Evolutionary conservation across 1,284 basidiomycete species (phyloP).

Genomic region (Puccinia polysora): DNA sequence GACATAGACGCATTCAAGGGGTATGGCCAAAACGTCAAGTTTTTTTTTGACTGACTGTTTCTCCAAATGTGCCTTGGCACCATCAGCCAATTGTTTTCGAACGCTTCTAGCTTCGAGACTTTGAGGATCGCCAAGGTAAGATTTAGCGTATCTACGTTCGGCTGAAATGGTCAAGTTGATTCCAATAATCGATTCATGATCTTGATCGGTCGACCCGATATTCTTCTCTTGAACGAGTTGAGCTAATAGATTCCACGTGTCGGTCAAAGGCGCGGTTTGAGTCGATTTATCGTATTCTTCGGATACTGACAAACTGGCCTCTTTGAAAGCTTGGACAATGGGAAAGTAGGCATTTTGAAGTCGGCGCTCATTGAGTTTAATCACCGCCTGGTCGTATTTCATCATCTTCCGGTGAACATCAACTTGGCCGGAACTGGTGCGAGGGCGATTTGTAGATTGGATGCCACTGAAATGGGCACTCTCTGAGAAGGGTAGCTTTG

Average conservation of each 20-base stretch:
- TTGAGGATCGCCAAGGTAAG: slow-evolving; percentile 57
- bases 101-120: slow-evolving; percentile 51
- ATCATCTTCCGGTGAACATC: slow-evolving; percentile 81
- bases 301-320: slow-evolving; percentile 57
- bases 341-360: slow-evolving; percentile 69
- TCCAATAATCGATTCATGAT: slow-evolving; percentile 2
- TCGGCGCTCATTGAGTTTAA: slow-evolving; percentile 68
- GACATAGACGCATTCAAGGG: slow-evolving; percentile 64
- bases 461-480: slow-evolving; percentile 33
- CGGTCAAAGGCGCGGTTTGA: slow-evolving; percentile 52
- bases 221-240: slow-evolving; percentile 56
- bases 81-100: slow-evolving; percentile 49
- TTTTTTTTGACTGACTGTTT: slow-evolving; percentile 58
- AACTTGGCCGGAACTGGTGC: slow-evolving; percentile 56
- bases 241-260: slow-evolving; percentile 55
- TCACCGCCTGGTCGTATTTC: slow-evolving; percentile 77
- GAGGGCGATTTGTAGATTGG: slow-evolving; percentile 39
- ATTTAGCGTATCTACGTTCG: slow-evolving; percentile 54
- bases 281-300: slow-evolving; percentile 48
- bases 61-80: slow-evolving; percentile 57
- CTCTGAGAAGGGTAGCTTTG: slow-evolving; percentile 38
- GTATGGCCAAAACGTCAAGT: slow-evolving; percentile 49
- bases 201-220: slow-evolving; percentile 47
- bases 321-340: slow-evolving; percentile 65
- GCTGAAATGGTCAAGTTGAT: slow-evolving; percentile 52